Evolutionary conservation across 495 filamentous ascomycete genomes (phyloP).

Genomic region (Trichodelitschia bisporula): DNA sequence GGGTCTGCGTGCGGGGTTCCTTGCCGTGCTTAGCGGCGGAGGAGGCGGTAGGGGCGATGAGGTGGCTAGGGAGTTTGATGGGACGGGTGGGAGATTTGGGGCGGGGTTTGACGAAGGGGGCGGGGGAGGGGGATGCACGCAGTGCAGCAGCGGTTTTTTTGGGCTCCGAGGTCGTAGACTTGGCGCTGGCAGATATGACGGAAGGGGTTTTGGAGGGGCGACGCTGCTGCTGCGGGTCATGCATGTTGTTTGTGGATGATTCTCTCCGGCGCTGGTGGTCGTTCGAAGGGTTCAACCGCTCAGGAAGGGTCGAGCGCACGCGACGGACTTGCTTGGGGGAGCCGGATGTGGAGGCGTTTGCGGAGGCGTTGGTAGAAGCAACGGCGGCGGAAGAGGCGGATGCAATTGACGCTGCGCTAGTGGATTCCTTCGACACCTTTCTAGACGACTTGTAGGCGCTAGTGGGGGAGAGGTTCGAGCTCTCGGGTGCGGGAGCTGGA

Average conservation of each 20-base stretch:
- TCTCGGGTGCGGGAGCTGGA: too few species aligned
- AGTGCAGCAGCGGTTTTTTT: background rate
- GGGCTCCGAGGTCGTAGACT: constrained; percentile 7
- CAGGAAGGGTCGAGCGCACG: constrained; percentile 2
- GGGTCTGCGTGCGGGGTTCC: constrained; percentile 3
- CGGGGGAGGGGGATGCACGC: too few species aligned
- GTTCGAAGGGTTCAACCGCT: too few species aligned
- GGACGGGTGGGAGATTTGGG: constrained; percentile 16
- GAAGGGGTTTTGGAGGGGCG: background rate
- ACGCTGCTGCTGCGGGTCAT: background rate
- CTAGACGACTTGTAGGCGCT: too few species aligned
- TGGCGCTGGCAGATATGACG: constrained; percentile 8
- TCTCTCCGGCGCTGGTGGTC: too few species aligned
- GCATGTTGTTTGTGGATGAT: too few species aligned
- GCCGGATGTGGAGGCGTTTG: background rate
- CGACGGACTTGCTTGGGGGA: background rate
- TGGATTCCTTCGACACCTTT: too few species aligned
- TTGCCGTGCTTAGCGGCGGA: constrained; percentile 16
- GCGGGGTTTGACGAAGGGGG: constrained; percentile 12
- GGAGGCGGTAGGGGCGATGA: constrained; percentile 17
- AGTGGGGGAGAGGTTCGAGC: too few species aligned
- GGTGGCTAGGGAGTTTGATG: constrained; percentile 14
- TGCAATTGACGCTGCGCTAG: too few species aligned
- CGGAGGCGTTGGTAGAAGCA: background rate
- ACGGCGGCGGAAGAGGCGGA: too few species aligned